A percentile compares a stretch with the other conserved stretches of the same genome.
phyloP scores from a whole-genome alignment of 352 stramenopile genomes.

The Phytopythium vexans region DNA sequence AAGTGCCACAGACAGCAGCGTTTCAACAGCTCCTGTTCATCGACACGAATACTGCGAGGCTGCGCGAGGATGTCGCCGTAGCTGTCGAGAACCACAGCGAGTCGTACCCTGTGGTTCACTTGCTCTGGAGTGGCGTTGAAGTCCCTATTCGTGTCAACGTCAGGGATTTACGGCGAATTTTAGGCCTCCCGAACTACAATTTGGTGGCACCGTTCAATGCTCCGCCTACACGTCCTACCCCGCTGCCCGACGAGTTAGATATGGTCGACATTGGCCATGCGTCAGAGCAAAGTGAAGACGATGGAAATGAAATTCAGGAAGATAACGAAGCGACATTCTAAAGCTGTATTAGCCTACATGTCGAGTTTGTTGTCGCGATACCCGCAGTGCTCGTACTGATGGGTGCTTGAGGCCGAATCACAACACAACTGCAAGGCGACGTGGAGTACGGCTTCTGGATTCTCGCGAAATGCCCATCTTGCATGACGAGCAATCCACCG shows the following conservation, averaged over 20 bases:
- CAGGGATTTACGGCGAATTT: not conserved
- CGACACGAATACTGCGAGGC: slow-evolving; percentile 3
- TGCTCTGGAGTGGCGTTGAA: slow-evolving; percentile 3
- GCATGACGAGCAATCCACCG: not conserved
- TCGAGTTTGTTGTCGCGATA: slow-evolving; percentile 6
- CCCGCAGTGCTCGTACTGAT: slow-evolving; percentile 8
- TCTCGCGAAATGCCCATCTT: not conserved
- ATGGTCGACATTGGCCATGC: slow-evolving; percentile 9
- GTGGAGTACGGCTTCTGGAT: not conserved
- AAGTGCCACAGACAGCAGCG: slow-evolving; percentile 6
- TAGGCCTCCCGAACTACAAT: slow-evolving; percentile 5
- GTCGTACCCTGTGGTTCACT: not conserved
- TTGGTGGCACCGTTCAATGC: slow-evolving; percentile 7
- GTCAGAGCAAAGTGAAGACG: not conserved
- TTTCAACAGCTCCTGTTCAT: slow-evolving; percentile 9
- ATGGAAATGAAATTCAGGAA: slow-evolving; percentile 3
- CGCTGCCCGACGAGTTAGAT: not conserved
- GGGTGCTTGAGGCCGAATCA: no score
- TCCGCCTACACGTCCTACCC: slow-evolving; percentile 1
- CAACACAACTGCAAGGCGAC: not conserved
- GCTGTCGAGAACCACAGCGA: not conserved
- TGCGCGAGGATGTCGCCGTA: not conserved
- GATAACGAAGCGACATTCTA: not conserved
- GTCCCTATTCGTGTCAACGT: slow-evolving; percentile 2
- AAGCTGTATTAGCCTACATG: slow-evolving; percentile 3